Percentiles rank a stretch among this genome's conserved stretches.
These are phyloP conservation scores for Microthlaspi erraticum DNA, from an alignment of 345 rosid genomes.

Conservation along the genomic window DNA sequence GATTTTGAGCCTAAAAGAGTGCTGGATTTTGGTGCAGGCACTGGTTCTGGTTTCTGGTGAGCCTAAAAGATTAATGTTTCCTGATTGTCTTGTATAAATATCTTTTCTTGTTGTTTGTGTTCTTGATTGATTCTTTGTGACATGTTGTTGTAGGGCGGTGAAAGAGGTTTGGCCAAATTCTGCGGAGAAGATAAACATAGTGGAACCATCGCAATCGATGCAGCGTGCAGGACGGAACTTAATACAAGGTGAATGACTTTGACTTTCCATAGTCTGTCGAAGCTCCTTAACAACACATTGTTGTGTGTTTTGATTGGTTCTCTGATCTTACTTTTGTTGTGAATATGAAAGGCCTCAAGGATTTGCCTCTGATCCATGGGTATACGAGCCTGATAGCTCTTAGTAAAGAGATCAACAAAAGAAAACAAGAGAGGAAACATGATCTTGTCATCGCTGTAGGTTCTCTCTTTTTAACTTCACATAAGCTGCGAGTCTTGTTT, in stretches of 20 bases:
- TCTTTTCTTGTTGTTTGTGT: too few relatives aligned
- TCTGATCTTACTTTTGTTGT: slow-evolving; percentile 9
- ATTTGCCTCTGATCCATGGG: slow-evolving; percentile 84
- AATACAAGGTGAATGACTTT: slow-evolving; percentile 59
- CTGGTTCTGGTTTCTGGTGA: slow-evolving; percentile 97
- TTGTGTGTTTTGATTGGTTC: background rate
- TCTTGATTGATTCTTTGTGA: slow-evolving; percentile 15
- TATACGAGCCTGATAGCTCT: slow-evolving; percentile 76
- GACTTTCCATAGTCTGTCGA: background rate
- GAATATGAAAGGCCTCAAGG: slow-evolving; percentile 60
- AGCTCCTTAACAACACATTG: background rate
- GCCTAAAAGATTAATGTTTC: slow-evolving; percentile 29
- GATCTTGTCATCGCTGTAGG: slow-evolving; percentile 98
- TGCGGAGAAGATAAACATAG: slow-evolving; percentile 67
- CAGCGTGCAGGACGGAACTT: slow-evolving; percentile 90
- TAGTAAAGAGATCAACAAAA: slow-evolving; percentile 52
- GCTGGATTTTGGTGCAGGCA: slow-evolving; percentile 93
- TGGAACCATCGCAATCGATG: slow-evolving; percentile 98
- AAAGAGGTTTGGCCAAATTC: slow-evolving; percentile 92
- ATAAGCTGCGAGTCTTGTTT: slow-evolving; percentile 37
- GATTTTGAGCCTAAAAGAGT: slow-evolving; percentile 72
- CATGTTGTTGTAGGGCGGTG: slow-evolving; percentile 64
- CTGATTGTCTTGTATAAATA: background rate
- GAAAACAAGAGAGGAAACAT: slow-evolving; percentile 71
- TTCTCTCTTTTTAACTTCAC: slow-evolving; percentile 24